Conservation (phyloP, 352 stramenopile species). For the Peronospora farinosa region DNA sequence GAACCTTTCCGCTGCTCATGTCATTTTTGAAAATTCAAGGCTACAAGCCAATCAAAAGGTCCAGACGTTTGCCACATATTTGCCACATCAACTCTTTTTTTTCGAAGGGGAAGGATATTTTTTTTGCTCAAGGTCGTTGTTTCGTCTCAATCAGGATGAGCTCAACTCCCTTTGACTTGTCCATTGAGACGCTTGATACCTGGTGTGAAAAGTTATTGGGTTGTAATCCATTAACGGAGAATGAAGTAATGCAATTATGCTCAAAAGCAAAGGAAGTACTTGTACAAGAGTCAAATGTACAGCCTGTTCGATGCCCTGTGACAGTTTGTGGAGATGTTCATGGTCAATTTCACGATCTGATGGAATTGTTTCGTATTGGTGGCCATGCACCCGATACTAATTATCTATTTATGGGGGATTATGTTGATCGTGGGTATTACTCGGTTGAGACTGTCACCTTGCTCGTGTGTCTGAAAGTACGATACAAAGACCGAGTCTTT, state of each 20-base stretch:
- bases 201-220: constrained; percentile 92
- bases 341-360: constrained; percentile 96
- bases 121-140: no score
- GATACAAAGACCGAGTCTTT: constrained; percentile 83
- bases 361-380: constrained; percentile 92
- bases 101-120: no score
- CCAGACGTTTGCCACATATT: no score
- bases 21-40: no score
- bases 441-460: constrained; percentile 80
- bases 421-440: constrained; percentile 86
- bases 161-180: constrained; percentile 59
- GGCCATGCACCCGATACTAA: constrained; percentile 84
- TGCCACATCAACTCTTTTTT: background rate
- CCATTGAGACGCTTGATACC: constrained; percentile 86
- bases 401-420: constrained; percentile 81
- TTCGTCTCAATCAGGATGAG: constrained; percentile 31
- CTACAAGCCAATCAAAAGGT: no score
- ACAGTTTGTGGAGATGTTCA: constrained; percentile 98
- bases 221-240: constrained; percentile 92
- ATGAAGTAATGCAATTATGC: constrained; percentile 93
- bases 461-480: constrained; percentile 84
- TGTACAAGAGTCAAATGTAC: constrained; percentile 95
- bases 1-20: no score
- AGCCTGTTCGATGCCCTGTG: constrained; percentile 93
- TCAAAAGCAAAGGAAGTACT: constrained; percentile 94